Evolutionary conservation across 2,329 filamentous ascomycete species (phyloP), one percentile per base, ranked within the genome.

Genomic region (Colletotrichum phormii): DNA sequence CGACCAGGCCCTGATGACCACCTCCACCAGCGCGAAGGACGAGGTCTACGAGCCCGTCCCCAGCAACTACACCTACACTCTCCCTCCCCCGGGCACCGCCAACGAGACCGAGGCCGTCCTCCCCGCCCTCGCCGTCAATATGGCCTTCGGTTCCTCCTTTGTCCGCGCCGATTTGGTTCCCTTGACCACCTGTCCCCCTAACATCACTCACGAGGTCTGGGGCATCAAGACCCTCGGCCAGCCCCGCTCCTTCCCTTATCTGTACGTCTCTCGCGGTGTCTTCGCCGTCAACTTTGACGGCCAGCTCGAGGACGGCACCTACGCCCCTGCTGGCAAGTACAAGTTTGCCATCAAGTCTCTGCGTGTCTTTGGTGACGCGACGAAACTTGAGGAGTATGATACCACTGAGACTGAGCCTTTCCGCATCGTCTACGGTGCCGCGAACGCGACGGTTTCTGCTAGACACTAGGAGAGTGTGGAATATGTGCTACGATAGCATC

Each of bases 301-400:
- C 13, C 79, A 80, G 64, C 79, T 90, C 5, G 80, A 81, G 0
- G 83, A 86, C 11, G 87, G 87, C 15, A 81, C 76, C 1, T 88
- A 86, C 72, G 88, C 83, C 1, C 84, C 87, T 0, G 80, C 82
- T 0, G 89, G 88, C 12, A 76, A 77, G 33, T 90, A 90, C 79
- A 86, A 84, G 78, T 80, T 90, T 62, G 81, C 81, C 1, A 80
- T 89, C 35, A 83, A 83, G 69, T 85, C 87, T 2, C 78, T 90
- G 74, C 84, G 83, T 71, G 84, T 90, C 71, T 88, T 87, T 76
- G 88, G 88, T 5, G 82, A 90, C 69, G 78, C 80, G 42, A 78
- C 80, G 15, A 81, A 84, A 67, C 72, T 80, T 2, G 79, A 78
- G 4, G 86, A 90, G 61, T 90, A 87, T 79, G 87, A 89, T 31